Evolutionary conservation across 768 basidiomycete species (phyloP), one percentile per base, ranked within the genome.

Genomic region (Obba rivulosa): DNA sequence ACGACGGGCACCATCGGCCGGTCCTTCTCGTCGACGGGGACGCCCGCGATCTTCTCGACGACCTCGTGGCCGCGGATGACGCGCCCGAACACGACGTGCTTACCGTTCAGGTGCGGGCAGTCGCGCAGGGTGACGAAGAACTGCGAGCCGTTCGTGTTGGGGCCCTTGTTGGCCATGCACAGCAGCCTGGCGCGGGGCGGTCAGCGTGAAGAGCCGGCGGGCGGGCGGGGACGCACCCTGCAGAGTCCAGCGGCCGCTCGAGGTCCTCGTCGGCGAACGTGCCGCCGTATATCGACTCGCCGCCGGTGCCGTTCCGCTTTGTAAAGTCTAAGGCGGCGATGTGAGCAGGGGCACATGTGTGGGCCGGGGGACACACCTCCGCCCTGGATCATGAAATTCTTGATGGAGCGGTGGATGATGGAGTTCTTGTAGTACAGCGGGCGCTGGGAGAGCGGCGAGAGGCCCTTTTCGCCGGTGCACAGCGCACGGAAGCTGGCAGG

Each of bases 141-240:
- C 54, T 94, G 92, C 1, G 85, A 87, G 34, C 84, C 82, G 55
- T 93, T 94, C 31, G 92, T 93, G 65, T 87, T 72, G 0, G 85
- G 81, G 2, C 87, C 87, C 54, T 78, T 78, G 64, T 95, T 95
- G 9, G 92, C 92, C 92, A 94, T 95, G 58, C 88, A 90, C 10
- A 95, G 69, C 22, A 94, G 68, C 11, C 81, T 83, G 55, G 9
- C 4, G 40, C 16, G 10, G 28, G 7, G 5, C 16, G 45, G 21
- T 45, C 16, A 34, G 34, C 21, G 40, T 14, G 18, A 21, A 28
- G 34, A 14, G 34, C 21, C 4, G 20, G 23, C 21, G 1, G 21
- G 20, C n/a, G 28, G 17, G n/a, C 9, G 34, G 54, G 20, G 41
- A 66, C 73, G 45, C 28, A 80, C 68, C 83, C 90, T 60, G 80